phyloP scores from a whole-genome alignment of 208 protist genomes.

The Wallacemonas rigidus region DNA sequence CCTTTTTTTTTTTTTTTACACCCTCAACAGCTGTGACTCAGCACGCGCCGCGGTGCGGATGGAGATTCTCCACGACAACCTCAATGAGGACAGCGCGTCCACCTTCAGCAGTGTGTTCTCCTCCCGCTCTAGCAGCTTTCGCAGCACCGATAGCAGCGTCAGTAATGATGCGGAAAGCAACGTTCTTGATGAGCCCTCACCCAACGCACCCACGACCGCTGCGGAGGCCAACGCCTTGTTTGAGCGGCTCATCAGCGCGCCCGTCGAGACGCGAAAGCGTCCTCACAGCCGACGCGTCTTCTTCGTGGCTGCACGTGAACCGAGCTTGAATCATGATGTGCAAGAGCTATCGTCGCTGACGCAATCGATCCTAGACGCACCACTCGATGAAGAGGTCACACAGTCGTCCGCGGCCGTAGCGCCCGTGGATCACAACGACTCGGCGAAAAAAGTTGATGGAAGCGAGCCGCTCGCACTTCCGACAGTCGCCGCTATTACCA shows the following conservation, averaged over 20 bases:
- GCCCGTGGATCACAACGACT: no score
- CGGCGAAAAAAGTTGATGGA: no score
- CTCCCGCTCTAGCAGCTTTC: conserved; percentile 4
- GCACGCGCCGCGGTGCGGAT: neutral
- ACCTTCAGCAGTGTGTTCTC: conserved; percentile 14
- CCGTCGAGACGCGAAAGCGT: neutral
- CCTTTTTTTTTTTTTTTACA: no score
- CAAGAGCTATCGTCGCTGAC: conserved; percentile 2
- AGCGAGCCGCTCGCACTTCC: no score
- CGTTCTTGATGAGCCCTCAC: neutral
- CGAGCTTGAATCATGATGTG: conserved; percentile 14
- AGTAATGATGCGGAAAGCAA: neutral
- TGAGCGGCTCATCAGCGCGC: neutral
- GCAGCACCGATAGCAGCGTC: neutral
- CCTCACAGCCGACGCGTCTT: neutral
- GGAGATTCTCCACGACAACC: conserved; percentile 7
- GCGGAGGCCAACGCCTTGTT: conserved; percentile 9
- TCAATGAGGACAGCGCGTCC: conserved; percentile 15
- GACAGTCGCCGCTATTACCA: no score
- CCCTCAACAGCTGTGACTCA: no score
- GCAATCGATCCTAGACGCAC: neutral
- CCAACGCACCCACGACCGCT: neutral
- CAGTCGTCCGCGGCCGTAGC: no score
- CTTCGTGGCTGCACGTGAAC: conserved; percentile 1
- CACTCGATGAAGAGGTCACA: no score